These are phyloP conservation scores for Epichloe elymi DNA, from an alignment of 2,329 filamentous ascomycete genomes.

Conservation along the genomic window DNA sequence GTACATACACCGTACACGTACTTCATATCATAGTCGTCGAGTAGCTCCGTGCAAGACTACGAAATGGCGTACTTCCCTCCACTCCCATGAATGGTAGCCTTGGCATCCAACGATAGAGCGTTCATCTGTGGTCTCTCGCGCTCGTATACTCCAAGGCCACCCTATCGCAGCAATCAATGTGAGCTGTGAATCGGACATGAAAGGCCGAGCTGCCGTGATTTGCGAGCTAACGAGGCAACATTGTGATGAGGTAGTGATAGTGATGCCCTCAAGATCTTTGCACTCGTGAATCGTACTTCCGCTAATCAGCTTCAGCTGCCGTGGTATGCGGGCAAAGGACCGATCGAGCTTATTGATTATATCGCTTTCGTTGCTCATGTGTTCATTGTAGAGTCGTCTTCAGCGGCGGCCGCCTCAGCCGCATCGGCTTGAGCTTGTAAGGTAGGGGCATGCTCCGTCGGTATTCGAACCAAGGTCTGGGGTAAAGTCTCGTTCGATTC, in stretches of 20 bases:
- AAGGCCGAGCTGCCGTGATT: not conserved
- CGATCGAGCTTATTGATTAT: not conserved
- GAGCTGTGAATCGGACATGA: not conserved
- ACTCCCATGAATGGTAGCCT: not conserved
- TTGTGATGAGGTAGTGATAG: not conserved
- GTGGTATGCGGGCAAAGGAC: not conserved
- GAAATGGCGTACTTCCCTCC: not conserved
- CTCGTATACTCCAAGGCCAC: not conserved
- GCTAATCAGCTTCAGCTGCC: not conserved
- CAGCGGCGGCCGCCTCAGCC: constrained; percentile 30
- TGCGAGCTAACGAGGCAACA: not conserved
- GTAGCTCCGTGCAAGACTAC: not conserved
- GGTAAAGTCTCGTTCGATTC: constrained; percentile 45
- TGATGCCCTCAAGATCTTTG: not conserved
- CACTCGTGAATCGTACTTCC: not conserved
- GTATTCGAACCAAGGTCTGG: constrained; percentile 73
- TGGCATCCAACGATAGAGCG: not conserved
- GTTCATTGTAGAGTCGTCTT: constrained; percentile 14
- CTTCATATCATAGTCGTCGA: not conserved
- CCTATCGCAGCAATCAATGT: not conserved
- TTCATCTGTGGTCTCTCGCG: not conserved
- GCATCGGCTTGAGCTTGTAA: constrained; percentile 48
- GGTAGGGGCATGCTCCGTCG: constrained; percentile 60
- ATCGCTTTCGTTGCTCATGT: constrained; percentile 1
- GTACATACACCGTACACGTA: not conserved